phyloP scores from a whole-genome alignment of 257 asterid genomes.

The Ehretia macrophylla region DNA sequence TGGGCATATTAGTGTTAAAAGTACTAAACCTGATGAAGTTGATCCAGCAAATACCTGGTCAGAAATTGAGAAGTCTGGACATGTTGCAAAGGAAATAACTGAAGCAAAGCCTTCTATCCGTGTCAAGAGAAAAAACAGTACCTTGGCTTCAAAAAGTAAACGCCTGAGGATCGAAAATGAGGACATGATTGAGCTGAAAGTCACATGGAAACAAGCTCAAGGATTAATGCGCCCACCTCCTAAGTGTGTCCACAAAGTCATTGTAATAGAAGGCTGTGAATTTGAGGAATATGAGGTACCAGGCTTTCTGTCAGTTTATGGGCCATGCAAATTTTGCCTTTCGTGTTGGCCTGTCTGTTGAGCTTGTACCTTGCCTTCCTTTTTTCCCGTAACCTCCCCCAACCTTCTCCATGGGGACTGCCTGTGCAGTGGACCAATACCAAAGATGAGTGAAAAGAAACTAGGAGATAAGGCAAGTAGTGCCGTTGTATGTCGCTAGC shows the following conservation, averaged over 20 bases:
- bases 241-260: slow-evolving; percentile 43
- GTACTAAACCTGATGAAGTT: slow-evolving; percentile 30
- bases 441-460: too few relatives aligned
- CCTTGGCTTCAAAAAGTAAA: slow-evolving; percentile 49
- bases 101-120: slow-evolving; percentile 38
- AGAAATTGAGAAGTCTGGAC: slow-evolving; percentile 31
- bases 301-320: slow-evolving; percentile 3
- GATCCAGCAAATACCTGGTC: slow-evolving; percentile 27
- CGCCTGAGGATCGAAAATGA: slow-evolving; percentile 57
- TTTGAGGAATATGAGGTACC: slow-evolving; percentile 93
- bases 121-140: slow-evolving; percentile 64
- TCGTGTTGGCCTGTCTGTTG: too few relatives aligned
- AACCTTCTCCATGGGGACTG: too few relatives aligned
- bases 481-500: too few relatives aligned
- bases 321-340: too few relatives aligned
- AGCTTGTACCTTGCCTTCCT: too few relatives aligned
- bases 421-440: too few relatives aligned
- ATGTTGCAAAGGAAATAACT: slow-evolving; percentile 32
- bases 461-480: too few relatives aligned
- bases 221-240: slow-evolving; percentile 71
- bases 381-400: too few relatives aligned
- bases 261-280: slow-evolving; percentile 70
- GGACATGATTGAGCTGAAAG: slow-evolving; percentile 57
- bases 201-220: slow-evolving; percentile 87
- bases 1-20: slow-evolving; percentile 37